phyloP scores from a whole-genome alignment of 2,329 filamentous ascomycete genomes.

The Aureobasidium sp. region DNA sequence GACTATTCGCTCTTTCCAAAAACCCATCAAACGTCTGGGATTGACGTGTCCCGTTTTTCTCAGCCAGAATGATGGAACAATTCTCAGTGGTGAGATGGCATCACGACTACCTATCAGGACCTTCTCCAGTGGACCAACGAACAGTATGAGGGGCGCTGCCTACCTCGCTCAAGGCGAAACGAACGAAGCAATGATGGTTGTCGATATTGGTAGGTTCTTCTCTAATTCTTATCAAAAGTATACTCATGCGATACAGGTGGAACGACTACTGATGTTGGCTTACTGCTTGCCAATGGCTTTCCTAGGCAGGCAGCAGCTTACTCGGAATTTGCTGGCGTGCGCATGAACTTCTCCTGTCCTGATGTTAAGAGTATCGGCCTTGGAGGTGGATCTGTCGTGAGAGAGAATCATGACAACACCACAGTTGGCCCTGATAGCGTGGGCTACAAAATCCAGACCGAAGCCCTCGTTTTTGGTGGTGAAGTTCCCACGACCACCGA shows the following conservation, averaged over 20 bases:
- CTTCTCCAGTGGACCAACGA: slow-evolving; percentile 8
- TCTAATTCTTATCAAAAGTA: not conserved
- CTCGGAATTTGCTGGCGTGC: slow-evolving; percentile 53
- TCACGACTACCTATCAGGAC: slow-evolving; percentile 4
- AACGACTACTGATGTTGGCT: slow-evolving; percentile 35
- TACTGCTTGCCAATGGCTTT: slow-evolving; percentile 53
- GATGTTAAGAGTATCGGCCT: slow-evolving; percentile 54
- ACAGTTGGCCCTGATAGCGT: slow-evolving; percentile 55
- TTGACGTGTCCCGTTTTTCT: slow-evolving; percentile 3
- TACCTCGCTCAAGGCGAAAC: not conserved
- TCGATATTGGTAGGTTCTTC: not conserved
- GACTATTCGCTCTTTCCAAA: slow-evolving; percentile 4
- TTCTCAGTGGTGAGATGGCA: not conserved
- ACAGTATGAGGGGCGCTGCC: slow-evolving; percentile 8
- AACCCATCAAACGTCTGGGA: slow-evolving; percentile 1
- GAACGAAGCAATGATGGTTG: not conserved
- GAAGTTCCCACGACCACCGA: slow-evolving; percentile 52
- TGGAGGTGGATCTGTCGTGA: slow-evolving; percentile 50
- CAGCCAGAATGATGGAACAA: slow-evolving; percentile 4
- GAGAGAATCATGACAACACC: slow-evolving; percentile 29
- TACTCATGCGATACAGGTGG: not conserved
- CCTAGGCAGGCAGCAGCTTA: slow-evolving; percentile 56
- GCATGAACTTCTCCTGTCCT: slow-evolving; percentile 49
- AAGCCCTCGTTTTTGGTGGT: slow-evolving; percentile 51
- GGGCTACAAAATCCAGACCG: slow-evolving; percentile 46